Percentiles rank a stretch among this genome's conserved stretches.
Evolutionary conservation across 768 basidiomycete genomes (phyloP).

Genomic region (Phylloporus sp.): DNA sequence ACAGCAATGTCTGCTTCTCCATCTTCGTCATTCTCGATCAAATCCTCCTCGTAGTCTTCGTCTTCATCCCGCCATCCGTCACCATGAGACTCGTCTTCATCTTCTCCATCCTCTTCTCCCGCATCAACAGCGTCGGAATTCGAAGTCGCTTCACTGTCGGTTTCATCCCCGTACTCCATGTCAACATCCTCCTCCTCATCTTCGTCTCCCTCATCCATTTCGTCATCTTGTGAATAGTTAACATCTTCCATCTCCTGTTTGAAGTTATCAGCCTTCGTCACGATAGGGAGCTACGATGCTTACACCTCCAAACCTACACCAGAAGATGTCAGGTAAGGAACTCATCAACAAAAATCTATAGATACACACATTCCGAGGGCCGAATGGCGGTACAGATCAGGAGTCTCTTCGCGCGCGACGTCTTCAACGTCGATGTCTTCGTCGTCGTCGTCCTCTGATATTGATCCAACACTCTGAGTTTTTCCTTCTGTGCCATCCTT

Average conservation of each 20-base stretch:
- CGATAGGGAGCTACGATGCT: constrained; percentile 29
- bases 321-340: constrained; percentile 7
- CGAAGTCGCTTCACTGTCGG: constrained; percentile 77
- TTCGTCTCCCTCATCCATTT: constrained; percentile 78
- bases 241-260: constrained; percentile 81
- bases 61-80: constrained; percentile 55
- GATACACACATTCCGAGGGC: constrained; percentile 82
- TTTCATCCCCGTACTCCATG: constrained; percentile 82
- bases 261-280: constrained; percentile 15
- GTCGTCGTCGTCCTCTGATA: constrained; percentile 45
- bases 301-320: constrained; percentile 68
- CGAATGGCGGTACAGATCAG: constrained; percentile 93
- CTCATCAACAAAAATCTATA: not conserved
- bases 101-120: constrained; percentile 59
- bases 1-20: constrained; percentile 44
- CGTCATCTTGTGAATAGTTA: constrained; percentile 61
- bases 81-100: constrained; percentile 41
- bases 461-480: constrained; percentile 37
- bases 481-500: constrained; percentile 52
- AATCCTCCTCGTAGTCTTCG: constrained; percentile 54
- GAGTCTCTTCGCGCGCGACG: constrained; percentile 68
- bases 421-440: constrained; percentile 58
- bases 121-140: constrained; percentile 66
- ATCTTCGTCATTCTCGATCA: constrained; percentile 57
- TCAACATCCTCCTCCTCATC: constrained; percentile 81